A percentile compares a stretch with the other conserved stretches of the same genome.
These are phyloP conservation scores for Vitrella brassicaformis DNA, from an alignment of 73 alveolate genomes.

Conservation along the genomic window DNA sequence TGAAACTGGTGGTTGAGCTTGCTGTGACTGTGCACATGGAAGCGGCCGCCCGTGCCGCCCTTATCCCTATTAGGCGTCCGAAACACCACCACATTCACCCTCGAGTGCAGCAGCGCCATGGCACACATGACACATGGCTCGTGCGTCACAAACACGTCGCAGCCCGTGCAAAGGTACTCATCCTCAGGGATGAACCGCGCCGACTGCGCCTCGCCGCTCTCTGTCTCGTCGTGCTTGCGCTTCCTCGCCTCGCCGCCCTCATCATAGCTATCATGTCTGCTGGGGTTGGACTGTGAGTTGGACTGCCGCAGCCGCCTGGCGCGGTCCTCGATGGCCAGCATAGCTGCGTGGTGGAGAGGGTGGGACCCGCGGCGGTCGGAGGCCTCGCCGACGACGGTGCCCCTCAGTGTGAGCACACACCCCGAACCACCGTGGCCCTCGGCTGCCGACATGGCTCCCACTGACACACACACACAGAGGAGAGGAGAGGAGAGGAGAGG, in stretches of 20 bases:
- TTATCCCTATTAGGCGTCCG: not conserved
- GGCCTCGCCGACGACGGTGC: not conserved
- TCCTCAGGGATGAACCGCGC: not conserved
- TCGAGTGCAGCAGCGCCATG: conserved; percentile 32
- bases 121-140: conserved; percentile 40
- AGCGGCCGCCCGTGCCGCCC: not conserved
- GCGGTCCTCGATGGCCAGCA: not conserved
- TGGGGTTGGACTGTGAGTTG: not conserved
- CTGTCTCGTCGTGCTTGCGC: not conserved
- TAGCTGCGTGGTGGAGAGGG: not conserved
- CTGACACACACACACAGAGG: too few relatives aligned
- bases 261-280: not conserved
- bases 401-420: not conserved
- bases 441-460: too few relatives aligned
- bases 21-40: not conserved
- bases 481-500: too few relatives aligned
- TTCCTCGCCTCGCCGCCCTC: not conserved
- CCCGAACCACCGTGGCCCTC: not conserved
- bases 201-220: not conserved
- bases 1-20: not conserved
- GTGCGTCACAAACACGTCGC: conserved; percentile 17
- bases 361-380: not conserved
- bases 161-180: conserved; percentile 11
- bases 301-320: not conserved
- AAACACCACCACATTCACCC: conserved; percentile 12